Conservation (phyloP, 441 rosid genomes). For the Adansonia gregorii region DNA sequence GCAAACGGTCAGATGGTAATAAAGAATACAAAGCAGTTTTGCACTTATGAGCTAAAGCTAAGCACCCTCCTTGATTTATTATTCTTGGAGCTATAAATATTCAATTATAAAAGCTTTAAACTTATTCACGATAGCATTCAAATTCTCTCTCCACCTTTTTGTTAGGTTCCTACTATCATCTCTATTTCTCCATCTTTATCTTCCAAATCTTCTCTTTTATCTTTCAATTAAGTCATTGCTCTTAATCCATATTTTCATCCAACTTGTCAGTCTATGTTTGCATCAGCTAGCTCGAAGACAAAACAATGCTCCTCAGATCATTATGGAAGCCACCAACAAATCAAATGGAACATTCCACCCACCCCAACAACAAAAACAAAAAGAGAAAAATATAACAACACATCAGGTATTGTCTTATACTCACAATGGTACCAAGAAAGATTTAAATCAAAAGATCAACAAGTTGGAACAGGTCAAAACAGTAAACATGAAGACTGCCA, state of each 20-base stretch:
- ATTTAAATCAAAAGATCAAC: background rate
- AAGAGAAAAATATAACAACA: background rate
- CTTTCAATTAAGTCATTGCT: background rate
- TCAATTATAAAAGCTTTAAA: background rate
- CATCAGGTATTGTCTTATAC: background rate
- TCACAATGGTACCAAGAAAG: background rate
- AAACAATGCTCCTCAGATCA: background rate
- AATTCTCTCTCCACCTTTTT: background rate
- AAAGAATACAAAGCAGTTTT: background rate
- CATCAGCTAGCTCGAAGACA: background rate
- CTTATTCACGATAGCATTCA: background rate
- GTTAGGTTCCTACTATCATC: background rate
- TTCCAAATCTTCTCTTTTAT: background rate
- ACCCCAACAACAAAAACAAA: background rate
- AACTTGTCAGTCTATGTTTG: background rate
- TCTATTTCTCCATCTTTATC: background rate
- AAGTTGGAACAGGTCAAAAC: background rate
- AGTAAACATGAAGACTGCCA: background rate
- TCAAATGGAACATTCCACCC: too few species aligned
- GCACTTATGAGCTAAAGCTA: background rate
- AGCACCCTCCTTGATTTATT: background rate
- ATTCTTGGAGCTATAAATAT: background rate
- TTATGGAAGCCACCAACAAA: slow-evolving; percentile 6
- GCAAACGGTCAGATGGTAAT: background rate
- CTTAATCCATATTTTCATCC: background rate